Base-by-base conservation (phyloP, 2,329 filamentous ascomycete genomes). In the Paraphaeosphaeria minitans region DNA sequence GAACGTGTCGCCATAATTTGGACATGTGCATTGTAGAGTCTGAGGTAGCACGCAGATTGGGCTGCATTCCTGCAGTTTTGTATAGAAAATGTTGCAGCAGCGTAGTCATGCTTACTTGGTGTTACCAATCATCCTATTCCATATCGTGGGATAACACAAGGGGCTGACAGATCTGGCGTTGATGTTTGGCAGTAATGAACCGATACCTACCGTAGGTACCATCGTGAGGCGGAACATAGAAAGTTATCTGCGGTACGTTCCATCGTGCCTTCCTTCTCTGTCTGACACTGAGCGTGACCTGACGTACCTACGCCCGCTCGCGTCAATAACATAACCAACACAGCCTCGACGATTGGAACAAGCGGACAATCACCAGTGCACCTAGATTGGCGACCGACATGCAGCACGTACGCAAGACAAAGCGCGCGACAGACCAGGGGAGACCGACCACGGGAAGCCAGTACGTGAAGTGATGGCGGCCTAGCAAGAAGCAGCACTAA, bases 381-480 rank as follows among this genome's bases (percentile, higher is more conserved):
- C n/a, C 19, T 27, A 45, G 13, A 2, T 50, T 39, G 10, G 42
- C 27, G 22, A 37, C 4, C 16, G 27, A 6, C 21, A 47, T 47
- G 50, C 22, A 46, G n/a, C 47, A 45, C n/a, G 57, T 46, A 10
- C 59, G 55, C 9, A 47, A 45, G 3, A 61, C 49, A 35, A 48
- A 59, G 7, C 13, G 35, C 43, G 35, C 41, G 13, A 43, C 41
- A 12, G 62, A 64, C 19, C 62, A 63, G 9, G 60, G 61, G 10
- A 55, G 42, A 19, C 43, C 42, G 12, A 58, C 47, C 5, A 68
- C 66, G 2, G 66, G 70, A 35, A 74, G 65, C 61, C 72, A 72
- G 71, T 74, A 53, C 45, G 70, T 59, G 12, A 24, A 46, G 4
- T 12, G 29, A 21, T 8, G 6, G 12, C 10, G 37, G 3, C 9